These are phyloP conservation scores for Aspergillus sp. DNA, from an alignment of 2,329 filamentous ascomycete species.

Conservation along the genomic window DNA sequence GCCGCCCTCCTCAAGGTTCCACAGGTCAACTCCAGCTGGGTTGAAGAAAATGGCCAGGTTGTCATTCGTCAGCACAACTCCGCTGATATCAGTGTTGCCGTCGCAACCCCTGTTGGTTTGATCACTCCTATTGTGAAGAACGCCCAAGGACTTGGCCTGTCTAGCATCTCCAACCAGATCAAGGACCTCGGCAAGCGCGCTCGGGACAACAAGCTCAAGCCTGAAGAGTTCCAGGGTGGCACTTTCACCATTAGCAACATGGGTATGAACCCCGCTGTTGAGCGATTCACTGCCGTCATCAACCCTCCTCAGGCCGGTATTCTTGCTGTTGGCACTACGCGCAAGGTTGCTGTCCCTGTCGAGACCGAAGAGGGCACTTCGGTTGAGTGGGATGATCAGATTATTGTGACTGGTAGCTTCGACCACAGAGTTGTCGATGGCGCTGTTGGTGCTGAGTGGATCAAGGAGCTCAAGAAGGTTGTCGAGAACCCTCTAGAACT, in stretches of 20 bases:
- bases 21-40: constrained; percentile 93
- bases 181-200: constrained; percentile 98
- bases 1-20: constrained; percentile 91
- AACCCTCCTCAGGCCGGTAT: constrained; percentile 98
- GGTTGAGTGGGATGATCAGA: constrained; percentile 95
- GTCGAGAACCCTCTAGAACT: constrained; percentile 96
- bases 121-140: constrained; percentile 97
- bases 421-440: constrained; percentile 99
- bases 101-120: constrained; percentile 86
- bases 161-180: constrained; percentile 82
- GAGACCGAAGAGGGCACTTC: constrained; percentile 80
- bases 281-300: constrained; percentile 97
- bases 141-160: constrained; percentile 81
- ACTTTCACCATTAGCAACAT: constrained; percentile 99
- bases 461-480: constrained; percentile 94
- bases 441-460: constrained; percentile 93
- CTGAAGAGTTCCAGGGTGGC: constrained; percentile 98
- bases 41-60: constrained; percentile 69
- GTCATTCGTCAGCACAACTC: constrained; percentile 90
- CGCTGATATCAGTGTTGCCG: constrained; percentile 93
- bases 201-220: constrained; percentile 96
- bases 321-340: constrained; percentile 88
- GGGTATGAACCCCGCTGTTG: constrained; percentile 97
- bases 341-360: constrained; percentile 88
- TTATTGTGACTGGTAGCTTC: constrained; percentile 90